Evolutionary conservation across 2,329 filamentous ascomycete genomes (phyloP).

Genomic region (Colletotrichum magnum): DNA sequence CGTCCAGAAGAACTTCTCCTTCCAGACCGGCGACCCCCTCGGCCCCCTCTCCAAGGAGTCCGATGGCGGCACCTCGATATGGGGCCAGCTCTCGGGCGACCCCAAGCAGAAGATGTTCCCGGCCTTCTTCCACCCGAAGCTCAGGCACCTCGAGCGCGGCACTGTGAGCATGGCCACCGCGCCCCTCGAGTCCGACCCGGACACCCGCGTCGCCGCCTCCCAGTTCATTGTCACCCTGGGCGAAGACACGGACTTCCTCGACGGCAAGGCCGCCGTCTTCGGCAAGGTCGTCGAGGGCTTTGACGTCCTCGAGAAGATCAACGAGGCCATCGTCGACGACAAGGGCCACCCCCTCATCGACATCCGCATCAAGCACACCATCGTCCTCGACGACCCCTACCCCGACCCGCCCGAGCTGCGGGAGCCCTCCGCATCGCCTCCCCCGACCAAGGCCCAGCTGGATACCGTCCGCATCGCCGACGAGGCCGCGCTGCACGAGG

Average conservation of each 20-base stretch:
- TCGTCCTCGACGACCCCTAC: slow-evolving; percentile 92
- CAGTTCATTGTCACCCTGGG: slow-evolving; percentile 96
- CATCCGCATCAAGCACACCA: slow-evolving; percentile 93
- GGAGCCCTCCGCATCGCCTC: slow-evolving; percentile 84
- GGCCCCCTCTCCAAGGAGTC: slow-evolving; percentile 87
- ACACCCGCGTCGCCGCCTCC: slow-evolving; percentile 86
- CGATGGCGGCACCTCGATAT: slow-evolving; percentile 94
- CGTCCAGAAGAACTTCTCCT: slow-evolving; percentile 94
- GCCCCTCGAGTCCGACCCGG: slow-evolving; percentile 80
- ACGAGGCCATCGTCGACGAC: slow-evolving; percentile 88
- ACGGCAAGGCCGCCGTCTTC: slow-evolving; percentile 95
- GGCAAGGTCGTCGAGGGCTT: slow-evolving; percentile 97
- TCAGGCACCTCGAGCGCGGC: slow-evolving; percentile 90
- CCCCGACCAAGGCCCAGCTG: slow-evolving; percentile 86
- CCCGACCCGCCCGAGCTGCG: slow-evolving; percentile 83
- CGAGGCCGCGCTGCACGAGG: slow-evolving; percentile 84
- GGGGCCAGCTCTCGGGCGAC: slow-evolving; percentile 81
- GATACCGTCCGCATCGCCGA: slow-evolving; percentile 93
- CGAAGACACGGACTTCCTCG: slow-evolving; percentile 89
- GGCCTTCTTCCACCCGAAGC: slow-evolving; percentile 86
- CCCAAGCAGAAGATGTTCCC: slow-evolving; percentile 82
- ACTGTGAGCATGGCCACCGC: slow-evolving; percentile 99
- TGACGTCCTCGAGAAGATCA: slow-evolving; percentile 93
- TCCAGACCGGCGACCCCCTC: slow-evolving; percentile 95
- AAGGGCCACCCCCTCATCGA: slow-evolving; percentile 91